These are phyloP conservation scores for Gonium pectorale DNA, from an alignment of 139 green algal genomes.

Conservation along the genomic window DNA sequence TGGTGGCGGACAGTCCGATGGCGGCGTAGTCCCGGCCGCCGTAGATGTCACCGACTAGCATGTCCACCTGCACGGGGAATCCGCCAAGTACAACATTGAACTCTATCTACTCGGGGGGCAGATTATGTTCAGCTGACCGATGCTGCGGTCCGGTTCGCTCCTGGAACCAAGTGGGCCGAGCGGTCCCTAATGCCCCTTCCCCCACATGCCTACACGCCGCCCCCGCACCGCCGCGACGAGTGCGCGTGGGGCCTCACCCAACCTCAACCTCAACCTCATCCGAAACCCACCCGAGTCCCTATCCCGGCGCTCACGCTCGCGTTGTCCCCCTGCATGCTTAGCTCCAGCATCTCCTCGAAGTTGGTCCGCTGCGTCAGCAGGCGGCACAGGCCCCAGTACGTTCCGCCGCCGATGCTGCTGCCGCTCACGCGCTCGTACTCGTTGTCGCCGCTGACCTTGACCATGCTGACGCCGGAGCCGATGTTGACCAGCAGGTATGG, in stretches of 20 bases:
- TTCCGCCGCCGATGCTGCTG: slow-evolving; percentile 96
- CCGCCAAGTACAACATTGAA: no score
- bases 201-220: no score
- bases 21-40: slow-evolving; percentile 91
- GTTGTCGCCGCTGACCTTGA: slow-evolving; percentile 79
- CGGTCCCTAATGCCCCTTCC: no score
- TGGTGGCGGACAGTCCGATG: slow-evolving; percentile 93
- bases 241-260: no score
- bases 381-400: slow-evolving; percentile 96
- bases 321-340: slow-evolving; percentile 91
- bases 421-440: slow-evolving; percentile 90
- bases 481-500: slow-evolving; percentile 99
- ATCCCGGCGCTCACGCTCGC: slow-evolving; percentile 63
- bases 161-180: no score
- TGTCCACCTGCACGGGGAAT: slow-evolving; percentile 97
- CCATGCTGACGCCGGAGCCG: slow-evolving; percentile 94
- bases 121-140: no score
- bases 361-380: slow-evolving; percentile 77
- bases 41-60: slow-evolving; percentile 99
- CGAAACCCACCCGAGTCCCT: background rate
- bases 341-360: slow-evolving; percentile 98
- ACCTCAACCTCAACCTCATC: no score
- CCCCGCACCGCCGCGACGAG: no score
- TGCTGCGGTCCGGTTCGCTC: no score
- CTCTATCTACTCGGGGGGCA: no score